Evolutionary conservation across 192 early-diverging fungal species (phyloP), one percentile per base, ranked within the genome.

Genomic region (Umbelopsis vinacea): DNA sequence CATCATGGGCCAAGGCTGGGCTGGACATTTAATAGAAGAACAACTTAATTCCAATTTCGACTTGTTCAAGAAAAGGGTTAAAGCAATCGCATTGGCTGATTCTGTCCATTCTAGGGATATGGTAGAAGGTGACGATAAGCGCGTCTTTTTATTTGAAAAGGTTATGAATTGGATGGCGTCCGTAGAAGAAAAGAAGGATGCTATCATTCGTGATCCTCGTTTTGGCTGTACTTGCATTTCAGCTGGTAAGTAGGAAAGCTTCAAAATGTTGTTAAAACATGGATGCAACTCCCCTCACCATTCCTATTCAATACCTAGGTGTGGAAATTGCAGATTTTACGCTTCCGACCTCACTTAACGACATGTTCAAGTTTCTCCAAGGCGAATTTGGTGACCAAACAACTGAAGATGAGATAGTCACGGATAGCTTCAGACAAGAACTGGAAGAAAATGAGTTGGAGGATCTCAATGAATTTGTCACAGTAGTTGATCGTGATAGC

Each of bases 1-100:
- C 9, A 50, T 74, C 8, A 71, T 78, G 23, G 71, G 55, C 19
- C 72, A 74, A 52, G 76, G 76, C 9, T 78, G 76, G 76, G 76
- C 68, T 19, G 76, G 76, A 14, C 29, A 70, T 67, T 50, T 72
- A 22, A 45, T 78, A n/a, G 70, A 52, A 1, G 47, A 70, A 37
- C 40, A 60, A 8, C 37, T 78, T 1, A 78, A 78, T 37, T 53
- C 69, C 37, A 66, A 78, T 46, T 78, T 74, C 48, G 76, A 78
- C 3, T 24, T 67, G 24, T 50, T 78, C 9, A 73, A 78, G 33
- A 22, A 70, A 0, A 54, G 33, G 9, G 43, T 78, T 1, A 54
- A 68, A n/a, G 71, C 55, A 8, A 52, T 73, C 21, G 68, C 71
- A 15, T 26, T 78, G 12, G 54, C 69, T 4, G 46, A 74, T 24